Base-by-base conservation (phyloP, 129 eudicot genomes). In the Flaveria linearis region DNA sequence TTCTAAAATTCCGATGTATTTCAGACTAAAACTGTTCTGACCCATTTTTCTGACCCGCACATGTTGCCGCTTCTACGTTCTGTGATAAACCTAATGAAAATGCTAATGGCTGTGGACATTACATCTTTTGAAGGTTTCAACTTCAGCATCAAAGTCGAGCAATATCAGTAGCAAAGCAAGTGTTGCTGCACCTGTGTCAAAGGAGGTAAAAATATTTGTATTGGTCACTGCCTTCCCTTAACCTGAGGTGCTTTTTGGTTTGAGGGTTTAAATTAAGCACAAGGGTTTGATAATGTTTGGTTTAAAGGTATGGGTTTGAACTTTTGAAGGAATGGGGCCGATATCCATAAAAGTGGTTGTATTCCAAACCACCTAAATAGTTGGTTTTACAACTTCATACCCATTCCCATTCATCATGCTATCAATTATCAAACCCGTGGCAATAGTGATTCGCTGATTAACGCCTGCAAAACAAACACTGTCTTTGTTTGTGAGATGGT, bases 131-230 rank as follows among this genome's bases (percentile, higher is more conserved):
- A 39, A 81, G 70, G 58, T 71, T 39, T 42, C 68, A 18, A 70
- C 60, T 53, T 42, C 28, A 36, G 43, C 67, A 33, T 67, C 80
- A 20, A 68, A 22, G 23, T 75, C 80, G 12, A 43, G 68, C 71
- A 68, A 62, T 66, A 63, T 9, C 76, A 68, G 56, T 68, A 43
- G 75, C 46, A 67, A 46, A 14, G 13, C 62, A 57, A 68, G 71
- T 18, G 64, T 13, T 18, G 33, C 49, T 17, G 43, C 75, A 70
- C 76, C 68, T 17, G 74, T 69, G 70, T 67, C 79, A 63, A 74
- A 73, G 41, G 73, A 72, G 74, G 78, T 73, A 80, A 64, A 36
- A 3, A 3, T 15, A 14, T 2, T 41, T 45, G 16, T 39, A 73
- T 50, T 9, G 5, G 6, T 28, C 6, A 3, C 2, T 2, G 42